Evolutionary conservation across 805 yeast species (phyloP).

Genomic region (Wickerhamomyces queroliae): DNA sequence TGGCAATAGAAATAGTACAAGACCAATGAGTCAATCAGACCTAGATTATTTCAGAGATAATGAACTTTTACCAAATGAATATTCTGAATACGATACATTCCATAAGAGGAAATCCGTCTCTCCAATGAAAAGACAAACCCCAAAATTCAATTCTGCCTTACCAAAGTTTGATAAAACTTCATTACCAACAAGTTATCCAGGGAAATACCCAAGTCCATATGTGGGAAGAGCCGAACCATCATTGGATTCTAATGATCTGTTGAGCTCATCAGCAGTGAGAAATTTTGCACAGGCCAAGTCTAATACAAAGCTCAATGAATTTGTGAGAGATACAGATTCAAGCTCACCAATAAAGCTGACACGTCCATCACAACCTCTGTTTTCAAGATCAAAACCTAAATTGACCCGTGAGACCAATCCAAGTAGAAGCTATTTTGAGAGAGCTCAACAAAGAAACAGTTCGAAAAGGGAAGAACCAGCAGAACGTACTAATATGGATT

Average conservation of each 20-base stretch:
- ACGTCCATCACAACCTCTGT: background rate
- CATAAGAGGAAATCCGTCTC: background rate
- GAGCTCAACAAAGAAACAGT: no score
- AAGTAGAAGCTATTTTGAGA: no score
- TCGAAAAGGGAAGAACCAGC: no score
- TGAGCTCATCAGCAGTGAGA: constrained; percentile 14
- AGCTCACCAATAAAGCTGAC: background rate
- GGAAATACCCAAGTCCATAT: constrained; percentile 22
- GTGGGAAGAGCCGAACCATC: constrained; percentile 1
- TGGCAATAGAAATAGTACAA: no score
- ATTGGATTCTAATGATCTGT: constrained; percentile 1
- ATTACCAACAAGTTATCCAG: constrained; percentile 18
- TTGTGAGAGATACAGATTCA: background rate
- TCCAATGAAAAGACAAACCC: background rate
- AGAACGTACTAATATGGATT: no score
- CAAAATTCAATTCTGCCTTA: background rate
- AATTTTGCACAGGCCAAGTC: constrained; percentile 15
- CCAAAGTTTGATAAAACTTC: constrained; percentile 4
- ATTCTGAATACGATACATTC: constrained; percentile 4
- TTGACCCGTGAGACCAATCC: no score
- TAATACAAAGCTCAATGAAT: constrained; percentile 12
- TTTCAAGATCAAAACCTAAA: constrained; percentile 1
- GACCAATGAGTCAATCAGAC: background rate
- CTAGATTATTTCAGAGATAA: constrained; percentile 11
- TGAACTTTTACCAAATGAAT: constrained; percentile 14